Percentiles rank a stretch among this genome's conserved stretches.
phyloP scores from a whole-genome alignment of 192 early-diverging fungal species.

The Backusella tarrabulga region DNA sequence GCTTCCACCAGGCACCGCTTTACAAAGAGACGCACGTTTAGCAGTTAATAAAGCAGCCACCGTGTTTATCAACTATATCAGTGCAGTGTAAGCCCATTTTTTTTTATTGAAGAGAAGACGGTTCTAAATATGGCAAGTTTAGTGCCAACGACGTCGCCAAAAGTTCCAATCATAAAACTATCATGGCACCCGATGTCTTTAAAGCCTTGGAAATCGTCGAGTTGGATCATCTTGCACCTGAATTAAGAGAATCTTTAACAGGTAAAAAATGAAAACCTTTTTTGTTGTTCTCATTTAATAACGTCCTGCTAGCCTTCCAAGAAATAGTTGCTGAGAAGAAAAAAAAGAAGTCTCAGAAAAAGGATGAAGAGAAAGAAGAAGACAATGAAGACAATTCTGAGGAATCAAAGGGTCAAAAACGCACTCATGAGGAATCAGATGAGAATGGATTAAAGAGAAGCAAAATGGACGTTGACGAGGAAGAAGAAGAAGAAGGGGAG shows the following conservation, averaged over 20 bases:
- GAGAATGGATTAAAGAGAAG: slow-evolving; percentile 19
- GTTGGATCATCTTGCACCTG: slow-evolving; percentile 41
- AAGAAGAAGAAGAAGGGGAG: slow-evolving; percentile 16
- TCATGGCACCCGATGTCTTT: slow-evolving; percentile 46
- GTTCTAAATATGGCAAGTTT: background rate
- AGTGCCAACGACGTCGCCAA: slow-evolving; percentile 51
- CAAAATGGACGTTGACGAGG: slow-evolving; percentile 24
- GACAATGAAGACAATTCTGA: slow-evolving; percentile 2
- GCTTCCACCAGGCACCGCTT: slow-evolving; percentile 47
- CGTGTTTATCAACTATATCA: slow-evolving; percentile 51
- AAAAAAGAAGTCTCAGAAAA: slow-evolving; percentile 24
- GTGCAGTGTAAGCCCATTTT: slow-evolving; percentile 39
- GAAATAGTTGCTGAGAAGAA: slow-evolving; percentile 41
- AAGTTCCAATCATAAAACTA: slow-evolving; percentile 45
- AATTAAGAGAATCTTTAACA: slow-evolving; percentile 36
- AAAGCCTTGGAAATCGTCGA: slow-evolving; percentile 48
- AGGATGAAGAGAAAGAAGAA: slow-evolving; percentile 18
- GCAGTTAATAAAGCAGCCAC: slow-evolving; percentile 52
- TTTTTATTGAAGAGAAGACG: background rate
- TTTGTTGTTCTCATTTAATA: background rate
- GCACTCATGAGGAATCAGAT: slow-evolving; percentile 18
- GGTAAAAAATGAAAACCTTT: slow-evolving; percentile 23
- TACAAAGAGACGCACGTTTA: slow-evolving; percentile 50
- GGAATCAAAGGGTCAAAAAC: slow-evolving; percentile 20
- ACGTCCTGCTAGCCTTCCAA: slow-evolving; percentile 35